Evolutionary conservation across 2,329 filamentous ascomycete genomes (phyloP), one percentile per base, ranked within the genome.

Genomic region (Emergomyces orientalis): DNA sequence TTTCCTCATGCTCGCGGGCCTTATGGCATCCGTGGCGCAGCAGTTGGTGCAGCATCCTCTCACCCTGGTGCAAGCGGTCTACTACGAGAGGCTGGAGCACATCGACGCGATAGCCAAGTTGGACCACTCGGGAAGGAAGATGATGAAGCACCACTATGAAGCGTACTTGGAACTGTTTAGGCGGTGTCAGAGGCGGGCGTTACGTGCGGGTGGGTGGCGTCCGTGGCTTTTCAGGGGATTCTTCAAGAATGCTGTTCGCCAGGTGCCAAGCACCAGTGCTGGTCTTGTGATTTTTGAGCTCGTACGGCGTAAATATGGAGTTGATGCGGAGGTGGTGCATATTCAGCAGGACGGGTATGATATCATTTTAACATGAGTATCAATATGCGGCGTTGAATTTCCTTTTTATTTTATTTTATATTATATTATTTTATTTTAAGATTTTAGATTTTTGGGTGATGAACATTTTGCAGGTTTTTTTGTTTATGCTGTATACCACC

Each of bases 201-300:
- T 74, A 22, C 74, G 78, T 27, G 77, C 78, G 1, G 82, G 82
- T 3, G 81, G 84, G 0, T 84, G 84, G 79, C 68, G 78, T 54
- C 73, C 68, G 19, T 87, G 84, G 78, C 73, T 87, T 2, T 87
- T 82, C 69, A 74, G 76, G 54, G 82, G 81, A 34, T 87, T 87
- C 69, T 75, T 83, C 68, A 75, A 76, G 69, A 80, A 74, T 62
- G 85, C 84, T 0, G 74, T 87, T 43, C 77, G 81, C 39, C 84
- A 86, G 69, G 81, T 86, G 14, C 85, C 85, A 2, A 86, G 84
- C 67, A 87, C 85, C 2, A 85, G 82, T 66, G 84, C 85, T 0
- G 85, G 84, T 0, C 72, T 88, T 60, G 83, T 88, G 62, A 85
- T 86, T 3, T 88, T 88, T 67, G 85, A 88, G 71, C 71, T 87